These are phyloP conservation scores for Saturnispora kantuleensis DNA, from an alignment of 805 yeast genomes.

Conservation along the genomic window DNA sequence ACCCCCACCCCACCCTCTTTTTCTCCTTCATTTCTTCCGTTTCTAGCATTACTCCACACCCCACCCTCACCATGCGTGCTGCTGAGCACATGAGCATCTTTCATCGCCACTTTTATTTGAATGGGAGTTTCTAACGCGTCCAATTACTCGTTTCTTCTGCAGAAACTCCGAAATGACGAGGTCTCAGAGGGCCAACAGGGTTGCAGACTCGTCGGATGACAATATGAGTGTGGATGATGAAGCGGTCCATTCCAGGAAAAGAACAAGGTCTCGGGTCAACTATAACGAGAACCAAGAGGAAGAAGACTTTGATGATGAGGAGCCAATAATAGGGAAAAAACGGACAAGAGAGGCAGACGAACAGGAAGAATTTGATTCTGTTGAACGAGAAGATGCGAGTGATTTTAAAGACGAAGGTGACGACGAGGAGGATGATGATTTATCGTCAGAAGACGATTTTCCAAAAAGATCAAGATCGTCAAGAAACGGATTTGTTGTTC, in stretches of 20 bases:
- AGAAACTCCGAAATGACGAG: background rate
- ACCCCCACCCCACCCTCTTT: too few species aligned
- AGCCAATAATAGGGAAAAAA: background rate
- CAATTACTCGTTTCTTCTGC: background rate
- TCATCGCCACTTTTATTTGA: background rate
- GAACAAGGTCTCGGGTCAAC: background rate
- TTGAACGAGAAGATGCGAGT: background rate
- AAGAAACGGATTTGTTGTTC: too few species aligned
- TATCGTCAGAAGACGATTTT: background rate
- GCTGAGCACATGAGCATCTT: background rate
- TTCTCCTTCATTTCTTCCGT: too few species aligned
- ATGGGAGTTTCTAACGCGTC: background rate
- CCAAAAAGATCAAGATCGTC: too few species aligned
- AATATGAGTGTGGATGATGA: background rate
- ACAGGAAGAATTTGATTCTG: background rate
- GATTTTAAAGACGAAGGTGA: background rate
- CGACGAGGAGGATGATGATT: background rate
- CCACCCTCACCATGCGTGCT: too few species aligned
- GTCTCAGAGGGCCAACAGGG: background rate
- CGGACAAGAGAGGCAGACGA: background rate
- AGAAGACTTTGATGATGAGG: background rate
- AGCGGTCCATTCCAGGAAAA: background rate
- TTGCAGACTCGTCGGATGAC: background rate
- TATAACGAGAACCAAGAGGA: constrained; percentile 6
- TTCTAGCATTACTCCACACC: too few species aligned